Evolutionary conservation across 192 early-diverging fungal species (phyloP), one percentile per base, ranked within the genome.

Genomic region (Coemansia asiatica): DNA sequence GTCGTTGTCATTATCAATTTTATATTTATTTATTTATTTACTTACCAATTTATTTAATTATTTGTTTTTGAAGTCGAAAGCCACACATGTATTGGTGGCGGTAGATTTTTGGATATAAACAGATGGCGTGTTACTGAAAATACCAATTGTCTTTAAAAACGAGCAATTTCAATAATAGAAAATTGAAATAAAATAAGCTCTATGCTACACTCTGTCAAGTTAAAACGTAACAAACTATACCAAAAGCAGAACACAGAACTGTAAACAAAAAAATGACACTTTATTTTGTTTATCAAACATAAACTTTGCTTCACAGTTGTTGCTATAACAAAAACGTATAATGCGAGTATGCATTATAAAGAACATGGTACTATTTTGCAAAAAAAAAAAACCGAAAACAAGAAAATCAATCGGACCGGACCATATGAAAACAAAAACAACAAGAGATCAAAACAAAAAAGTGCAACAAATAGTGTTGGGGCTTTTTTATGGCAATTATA

Each of bases 391-490:
- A 7, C 22, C 21, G 22, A 23, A 53, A 23, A 26, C 4, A 27
- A 27, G 1, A 5, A 53, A 26, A 27, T 53, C 50, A 53, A 53
- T 26, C 29, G 27, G 26, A 56, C 26, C 55, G 26, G 16, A 56
- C 29, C 28, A 56, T 29, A 4, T 23, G 25, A 56, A 28, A 56
- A n/a, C 55, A 29, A 29, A 26, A 56, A 56, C 55, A 56, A 33
- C 31, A 33, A 33, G 8, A 56, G 13, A 31, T 10, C 28, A 29
- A 31, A 10, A 56, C 8, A 44, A 44, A 44, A 44, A 44, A 23
- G 22, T 22, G 50, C 22, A 13, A 51, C 50, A 51, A 51, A 51
- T 26, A 51, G 25, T 51, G 25, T 2, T 23, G 40, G 15, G 40
- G 40, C 40, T 44, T 36, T 36, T 36, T 36, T 36, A 10, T 36